Base-by-base conservation (phyloP, 495 filamentous ascomycete genomes). In the Mytilinidion resinicola region DNA sequence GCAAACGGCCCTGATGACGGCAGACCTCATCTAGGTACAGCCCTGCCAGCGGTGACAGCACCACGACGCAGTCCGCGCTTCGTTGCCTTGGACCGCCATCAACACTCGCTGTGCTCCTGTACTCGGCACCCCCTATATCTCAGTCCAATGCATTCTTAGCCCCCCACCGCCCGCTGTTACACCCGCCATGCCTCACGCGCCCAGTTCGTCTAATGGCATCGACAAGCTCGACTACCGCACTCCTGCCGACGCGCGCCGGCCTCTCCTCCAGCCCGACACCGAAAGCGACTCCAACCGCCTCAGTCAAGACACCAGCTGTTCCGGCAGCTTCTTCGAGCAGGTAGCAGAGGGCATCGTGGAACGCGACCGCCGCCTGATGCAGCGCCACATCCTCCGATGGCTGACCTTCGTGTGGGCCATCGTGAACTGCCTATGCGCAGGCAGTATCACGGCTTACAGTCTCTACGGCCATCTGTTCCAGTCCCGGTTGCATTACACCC, bases 401-500 rank as follows among this genome's bases (percentile, higher is more conserved):
- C 55, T 72, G 17, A 83, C 80, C 68, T 86, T 86, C 68, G 72
- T 68, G 9, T 83, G 78, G 77, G 83, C 82, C 21, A 75, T 85
- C 34, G 61, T 86, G 17, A 82, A 73, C 57, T 85, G 81, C 60
- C 55, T 68, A 10, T 66, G 63, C 54, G 63, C 61, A 49, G 61
- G 59, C 43, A 66, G 60, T 52, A 60, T 66, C 47, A 63, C 58
- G 6, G 84, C 89, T 17, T 97, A 90, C 77, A 93, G 89, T 4
- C 80, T 98, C 38, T 98, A 96, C 72, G 92, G 86, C 4, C 91
- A 88, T 56, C 76, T 92, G 42, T 87, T 98, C 70, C 86, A 95
- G 64, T 83, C 84, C 43, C 82, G 85, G 53, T 78, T 98, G 54
- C 85, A 80, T 62, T 98, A 96, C 67, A 85, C 83, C 1, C 93